Conservation (phyloP, 2,329 filamentous ascomycete species). For the Talaromyces sp. region DNA sequence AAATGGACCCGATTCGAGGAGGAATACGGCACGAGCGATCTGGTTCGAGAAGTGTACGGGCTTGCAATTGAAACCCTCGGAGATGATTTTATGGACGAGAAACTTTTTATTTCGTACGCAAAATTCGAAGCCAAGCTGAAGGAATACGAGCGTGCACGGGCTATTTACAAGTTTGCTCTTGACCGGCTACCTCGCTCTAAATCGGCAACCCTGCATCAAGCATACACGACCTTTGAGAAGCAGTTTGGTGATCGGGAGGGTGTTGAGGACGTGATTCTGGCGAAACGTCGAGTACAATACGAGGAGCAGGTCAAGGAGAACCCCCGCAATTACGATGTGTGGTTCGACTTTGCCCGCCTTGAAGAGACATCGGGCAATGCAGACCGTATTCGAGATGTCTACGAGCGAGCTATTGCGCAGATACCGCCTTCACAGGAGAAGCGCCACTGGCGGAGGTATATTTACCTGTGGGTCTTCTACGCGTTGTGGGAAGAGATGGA, state of each 20-base stretch:
- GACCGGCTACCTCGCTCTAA: constrained; percentile 86
- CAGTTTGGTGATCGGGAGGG: constrained; percentile 92
- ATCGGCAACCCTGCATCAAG: constrained; percentile 78
- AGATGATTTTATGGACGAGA: constrained; percentile 94
- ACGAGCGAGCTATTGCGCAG: constrained; percentile 92
- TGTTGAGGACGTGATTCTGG: constrained; percentile 91
- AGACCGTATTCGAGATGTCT: constrained; percentile 83
- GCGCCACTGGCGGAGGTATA: constrained; percentile 92
- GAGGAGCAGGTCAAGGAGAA: constrained; percentile 93
- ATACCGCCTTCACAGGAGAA: constrained; percentile 94
- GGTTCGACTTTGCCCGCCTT: constrained; percentile 90
- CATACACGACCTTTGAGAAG: constrained; percentile 97
- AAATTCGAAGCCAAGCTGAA: constrained; percentile 90
- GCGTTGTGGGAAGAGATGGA: constrained; percentile 91
- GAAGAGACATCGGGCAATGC: constrained; percentile 80
- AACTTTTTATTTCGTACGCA: constrained; percentile 92
- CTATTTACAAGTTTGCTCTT: constrained; percentile 94
- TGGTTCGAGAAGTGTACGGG: constrained; percentile 88
- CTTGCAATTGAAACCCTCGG: constrained; percentile 81
- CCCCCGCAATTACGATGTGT: constrained; percentile 91
- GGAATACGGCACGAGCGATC: constrained; percentile 83
- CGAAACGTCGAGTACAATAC: constrained; percentile 86
- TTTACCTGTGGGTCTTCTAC: constrained; percentile 98
- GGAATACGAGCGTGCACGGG: constrained; percentile 86
- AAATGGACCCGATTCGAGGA: constrained; percentile 98